These are phyloP conservation scores for Leccinum fibrillosum DNA, from an alignment of 768 basidiomycete genomes.

Conservation along the genomic window DNA sequence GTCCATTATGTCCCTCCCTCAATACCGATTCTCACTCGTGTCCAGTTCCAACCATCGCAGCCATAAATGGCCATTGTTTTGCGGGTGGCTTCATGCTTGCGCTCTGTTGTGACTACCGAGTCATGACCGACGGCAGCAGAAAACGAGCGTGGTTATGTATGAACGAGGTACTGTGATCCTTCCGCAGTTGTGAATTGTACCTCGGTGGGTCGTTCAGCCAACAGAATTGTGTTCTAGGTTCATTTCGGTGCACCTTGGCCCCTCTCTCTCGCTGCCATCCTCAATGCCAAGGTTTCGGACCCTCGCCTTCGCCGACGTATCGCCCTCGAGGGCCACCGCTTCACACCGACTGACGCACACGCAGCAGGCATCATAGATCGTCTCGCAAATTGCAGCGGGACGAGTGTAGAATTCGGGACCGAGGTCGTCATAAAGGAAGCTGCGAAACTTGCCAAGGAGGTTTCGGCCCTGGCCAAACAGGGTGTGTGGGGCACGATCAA, in stretches of 20 bases:
- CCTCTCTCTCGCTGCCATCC: slow-evolving; percentile 59
- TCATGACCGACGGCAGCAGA: slow-evolving; percentile 80
- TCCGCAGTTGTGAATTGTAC: neutral
- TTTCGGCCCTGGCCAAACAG: slow-evolving; percentile 47
- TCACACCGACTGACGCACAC: slow-evolving; percentile 69
- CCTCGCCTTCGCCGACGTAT: slow-evolving; percentile 63
- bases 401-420: slow-evolving; percentile 49
- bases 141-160: slow-evolving; percentile 85
- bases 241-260: slow-evolving; percentile 85
- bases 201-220: neutral
- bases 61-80: slow-evolving; percentile 83
- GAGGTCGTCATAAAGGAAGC: slow-evolving; percentile 64
- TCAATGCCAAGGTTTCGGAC: slow-evolving; percentile 63
- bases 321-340: slow-evolving; percentile 76
- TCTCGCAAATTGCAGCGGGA: slow-evolving; percentile 34
- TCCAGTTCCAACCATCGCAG: slow-evolving; percentile 73
- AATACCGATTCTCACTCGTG: slow-evolving; percentile 3
- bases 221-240: slow-evolving; percentile 42
- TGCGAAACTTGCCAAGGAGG: slow-evolving; percentile 53
- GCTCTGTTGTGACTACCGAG: slow-evolving; percentile 81
- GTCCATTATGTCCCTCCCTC: slow-evolving; percentile 19
- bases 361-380: slow-evolving; percentile 67
- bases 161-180: slow-evolving; percentile 67
- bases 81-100: slow-evolving; percentile 81
- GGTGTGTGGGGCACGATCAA: slow-evolving; percentile 78